Evolutionary conservation across 2,329 filamentous ascomycete genomes (phyloP), one percentile per base, ranked within the genome.

Genomic region (Camptophora hylomeconis): DNA sequence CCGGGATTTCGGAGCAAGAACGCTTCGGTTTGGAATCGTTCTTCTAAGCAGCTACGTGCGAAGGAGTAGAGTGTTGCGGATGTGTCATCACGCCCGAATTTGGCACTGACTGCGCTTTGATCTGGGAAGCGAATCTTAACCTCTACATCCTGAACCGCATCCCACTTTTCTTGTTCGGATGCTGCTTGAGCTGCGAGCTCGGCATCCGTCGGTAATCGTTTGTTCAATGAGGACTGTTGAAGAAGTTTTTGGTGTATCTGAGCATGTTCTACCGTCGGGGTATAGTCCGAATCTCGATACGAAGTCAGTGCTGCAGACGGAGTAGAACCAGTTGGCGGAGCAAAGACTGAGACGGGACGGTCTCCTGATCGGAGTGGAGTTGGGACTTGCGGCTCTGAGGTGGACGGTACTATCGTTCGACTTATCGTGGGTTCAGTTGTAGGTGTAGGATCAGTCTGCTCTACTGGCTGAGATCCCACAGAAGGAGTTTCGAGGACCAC

Each of bases 61-160:
- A 79, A 82, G 9, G 63, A 60, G 54, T 95, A 83, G 2, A 98
- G 60, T 28, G 70, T 67, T 3, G 67, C 63, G 2, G 76, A 79
- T 0, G 80, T 83, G 30, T 86, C 76, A 1, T 61, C 51, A 12
- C 72, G 71, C 2, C 64, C 67, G 41, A 92, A 73, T n/a, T 65
- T 67, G 57, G 76, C 76, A 28, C 83, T 72, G 17, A 84, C 72
- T 30, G 76, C 74, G 33, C 75, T 80, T 43, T 86, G 80, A 49
- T 95, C 86, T 0, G 87, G 87, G 44, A 94, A 86, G 15, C 86
- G 78, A 26, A 94, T 69, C 40, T 80, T 83, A 39, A 95, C 65
- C 16, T 72, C 67, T 17, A 92, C 69, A 17, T 71, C 69, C 28
- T 69, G 72, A 36, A 86, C 65, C 4, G 69, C 65, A 4, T 75